phyloP scores from a whole-genome alignment of 306 rosid genomes.

The Biancaea sappan region DNA sequence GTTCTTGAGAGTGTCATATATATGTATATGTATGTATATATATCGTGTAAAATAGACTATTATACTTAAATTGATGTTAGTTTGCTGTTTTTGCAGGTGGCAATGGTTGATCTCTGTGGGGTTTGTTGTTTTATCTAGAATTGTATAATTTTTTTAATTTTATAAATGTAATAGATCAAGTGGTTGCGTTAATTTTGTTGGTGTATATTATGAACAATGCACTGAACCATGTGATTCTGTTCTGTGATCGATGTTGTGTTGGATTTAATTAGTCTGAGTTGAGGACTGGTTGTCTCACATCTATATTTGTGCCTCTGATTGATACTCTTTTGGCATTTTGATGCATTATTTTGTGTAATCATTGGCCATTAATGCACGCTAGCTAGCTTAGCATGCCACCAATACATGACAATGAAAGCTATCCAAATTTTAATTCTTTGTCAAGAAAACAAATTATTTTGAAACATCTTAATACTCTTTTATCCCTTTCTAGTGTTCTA shows the following conservation, averaged over 20 bases:
- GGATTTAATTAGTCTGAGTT: slow-evolving; percentile 35
- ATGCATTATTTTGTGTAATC: slow-evolving; percentile 15
- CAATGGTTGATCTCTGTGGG: slow-evolving; percentile 35
- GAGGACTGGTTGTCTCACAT: slow-evolving; percentile 26
- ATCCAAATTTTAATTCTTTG: background rate
- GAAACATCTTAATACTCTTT: too few species aligned
- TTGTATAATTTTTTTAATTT: background rate
- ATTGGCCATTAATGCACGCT: background rate
- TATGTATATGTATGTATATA: too few species aligned
- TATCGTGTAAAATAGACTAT: too few species aligned
- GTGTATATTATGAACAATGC: slow-evolving; percentile 33
- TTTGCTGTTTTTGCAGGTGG: slow-evolving; percentile 43
- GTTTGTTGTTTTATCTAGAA: slow-evolving; percentile 21
- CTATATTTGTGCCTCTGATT: slow-evolving; percentile 15
- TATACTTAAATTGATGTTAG: background rate
- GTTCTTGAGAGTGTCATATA: too few species aligned
- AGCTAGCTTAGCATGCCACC: background rate
- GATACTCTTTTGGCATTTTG: background rate
- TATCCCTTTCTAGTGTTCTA: too few species aligned
- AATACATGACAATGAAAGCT: background rate
- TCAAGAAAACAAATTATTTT: too few species aligned
- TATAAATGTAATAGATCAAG: background rate
- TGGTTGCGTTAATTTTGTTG: slow-evolving; percentile 21
- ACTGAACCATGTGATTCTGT: slow-evolving; percentile 40
- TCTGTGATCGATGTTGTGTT: slow-evolving; percentile 13